phyloP scores from a whole-genome alignment of 768 basidiomycete genomes.

The Tulasnella sp. region DNA sequence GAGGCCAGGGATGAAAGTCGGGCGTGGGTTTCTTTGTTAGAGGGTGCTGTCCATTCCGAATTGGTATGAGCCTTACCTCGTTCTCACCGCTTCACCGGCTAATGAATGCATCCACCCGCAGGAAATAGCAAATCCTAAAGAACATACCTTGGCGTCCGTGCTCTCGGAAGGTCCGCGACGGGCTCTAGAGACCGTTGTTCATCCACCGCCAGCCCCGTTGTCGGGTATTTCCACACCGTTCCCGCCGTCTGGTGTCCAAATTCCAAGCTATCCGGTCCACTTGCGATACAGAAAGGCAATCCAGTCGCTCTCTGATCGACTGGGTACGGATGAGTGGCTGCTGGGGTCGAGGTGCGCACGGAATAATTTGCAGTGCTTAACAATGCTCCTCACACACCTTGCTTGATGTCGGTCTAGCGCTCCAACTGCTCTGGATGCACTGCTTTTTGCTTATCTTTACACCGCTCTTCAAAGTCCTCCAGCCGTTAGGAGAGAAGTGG shows the following conservation, averaged over 20 bases:
- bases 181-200: slow-evolving; percentile 56
- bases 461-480: slow-evolving; percentile 30
- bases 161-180: slow-evolving; percentile 5
- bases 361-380: neutral
- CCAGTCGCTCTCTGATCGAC: slow-evolving; percentile 68
- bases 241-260: slow-evolving; percentile 61
- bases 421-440: slow-evolving; percentile 80
- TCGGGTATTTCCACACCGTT: slow-evolving; percentile 69
- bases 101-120: slow-evolving; percentile 50
- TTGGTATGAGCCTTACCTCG: slow-evolving; percentile 53
- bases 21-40: slow-evolving; percentile 81
- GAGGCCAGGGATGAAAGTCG: slow-evolving; percentile 70
- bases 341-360: slow-evolving; percentile 66
- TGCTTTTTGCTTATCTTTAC: slow-evolving; percentile 81
- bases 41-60: slow-evolving; percentile 75
- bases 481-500: slow-evolving; percentile 63
- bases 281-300: slow-evolving; percentile 68
- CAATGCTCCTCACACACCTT: slow-evolving; percentile 23
- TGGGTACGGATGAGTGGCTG: slow-evolving; percentile 81
- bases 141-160: neutral
- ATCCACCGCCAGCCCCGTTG: slow-evolving; percentile 68
- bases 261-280: slow-evolving; percentile 54
- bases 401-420: slow-evolving; percentile 48
- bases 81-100: slow-evolving; percentile 35
- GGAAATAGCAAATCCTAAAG: slow-evolving; percentile 46